Percentiles rank a stretch among this genome's conserved stretches.
Evolutionary conservation across 192 early-diverging fungal genomes (phyloP).

Genomic region (Haplosporangium gracile): DNA sequence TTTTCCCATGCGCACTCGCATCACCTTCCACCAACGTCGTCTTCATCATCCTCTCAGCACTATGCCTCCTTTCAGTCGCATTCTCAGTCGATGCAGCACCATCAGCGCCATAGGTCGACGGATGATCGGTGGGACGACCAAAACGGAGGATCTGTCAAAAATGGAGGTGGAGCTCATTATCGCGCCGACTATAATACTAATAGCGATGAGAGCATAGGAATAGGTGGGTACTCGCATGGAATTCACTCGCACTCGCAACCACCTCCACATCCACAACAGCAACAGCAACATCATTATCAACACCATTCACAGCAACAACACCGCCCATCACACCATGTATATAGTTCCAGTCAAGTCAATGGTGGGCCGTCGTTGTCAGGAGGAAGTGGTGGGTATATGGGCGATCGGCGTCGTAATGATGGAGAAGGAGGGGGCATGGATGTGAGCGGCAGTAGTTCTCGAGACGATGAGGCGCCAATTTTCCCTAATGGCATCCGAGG

Average conservation of each 20-base stretch:
- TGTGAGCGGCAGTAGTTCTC: background rate
- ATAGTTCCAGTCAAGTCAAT: constrained; percentile 21
- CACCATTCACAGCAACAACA: background rate
- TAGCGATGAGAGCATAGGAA: constrained; percentile 5
- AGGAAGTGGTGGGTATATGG: background rate
- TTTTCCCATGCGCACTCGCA: background rate
- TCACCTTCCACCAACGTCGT: background rate
- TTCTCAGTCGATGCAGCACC: constrained; percentile 6
- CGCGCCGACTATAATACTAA: constrained; percentile 12
- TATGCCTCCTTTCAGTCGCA: background rate
- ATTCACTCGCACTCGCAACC: background rate
- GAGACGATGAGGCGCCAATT: constrained; percentile 32
- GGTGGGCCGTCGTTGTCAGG: background rate
- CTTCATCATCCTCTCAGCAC: constrained; percentile 2
- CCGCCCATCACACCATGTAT: constrained; percentile 28
- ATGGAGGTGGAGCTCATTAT: background rate
- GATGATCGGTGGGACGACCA: constrained; percentile 24
- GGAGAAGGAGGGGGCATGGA: background rate
- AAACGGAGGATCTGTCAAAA: background rate
- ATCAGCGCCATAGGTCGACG: constrained; percentile 29
- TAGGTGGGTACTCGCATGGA: constrained; percentile 2
- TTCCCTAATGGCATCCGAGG: constrained; percentile 43
- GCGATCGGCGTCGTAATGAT: constrained; percentile 21
- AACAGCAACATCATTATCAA: constrained; percentile 5
- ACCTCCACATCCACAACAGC: background rate